Conservation (phyloP, 768 basidiomycete species). For the Phaeotremella fagi region DNA sequence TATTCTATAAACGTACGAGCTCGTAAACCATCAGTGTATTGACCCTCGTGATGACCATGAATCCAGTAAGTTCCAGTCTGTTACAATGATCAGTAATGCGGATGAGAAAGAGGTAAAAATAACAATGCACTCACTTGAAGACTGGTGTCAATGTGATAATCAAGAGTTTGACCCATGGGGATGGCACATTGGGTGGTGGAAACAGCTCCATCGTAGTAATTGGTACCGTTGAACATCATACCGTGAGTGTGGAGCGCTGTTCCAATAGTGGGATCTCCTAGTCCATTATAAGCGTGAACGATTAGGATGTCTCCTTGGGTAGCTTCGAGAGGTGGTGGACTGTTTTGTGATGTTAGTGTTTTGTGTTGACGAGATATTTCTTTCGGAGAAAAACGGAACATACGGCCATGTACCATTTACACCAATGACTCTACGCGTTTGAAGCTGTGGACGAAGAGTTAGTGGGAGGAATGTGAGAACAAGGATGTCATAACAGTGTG, state of each 20-base stretch:
- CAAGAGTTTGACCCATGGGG: slow-evolving; percentile 64
- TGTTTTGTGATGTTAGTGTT: slow-evolving; percentile 41
- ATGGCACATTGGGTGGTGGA: slow-evolving; percentile 75
- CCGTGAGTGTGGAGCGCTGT: slow-evolving; percentile 87
- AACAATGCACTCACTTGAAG: slow-evolving; percentile 25
- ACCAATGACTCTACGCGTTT: slow-evolving; percentile 69
- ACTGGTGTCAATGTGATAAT: slow-evolving; percentile 63
- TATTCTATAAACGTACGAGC: slow-evolving; percentile 48
- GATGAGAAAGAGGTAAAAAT: neutral
- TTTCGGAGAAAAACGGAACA: slow-evolving; percentile 48
- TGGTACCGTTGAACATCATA: slow-evolving; percentile 83
- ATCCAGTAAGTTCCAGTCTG: slow-evolving; percentile 49
- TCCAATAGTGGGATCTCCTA: slow-evolving; percentile 54
- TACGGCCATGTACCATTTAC: slow-evolving; percentile 93
- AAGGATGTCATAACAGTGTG: no score
- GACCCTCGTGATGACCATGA: slow-evolving; percentile 52
- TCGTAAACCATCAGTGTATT: slow-evolving; percentile 91
- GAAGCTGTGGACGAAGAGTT: slow-evolving; percentile 39
- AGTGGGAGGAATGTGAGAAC: neutral
- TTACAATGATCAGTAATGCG: neutral
- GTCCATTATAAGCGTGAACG: slow-evolving; percentile 68
- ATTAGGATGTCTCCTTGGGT: slow-evolving; percentile 66
- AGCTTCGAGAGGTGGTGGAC: slow-evolving; percentile 76
- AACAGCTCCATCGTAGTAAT: slow-evolving; percentile 85
- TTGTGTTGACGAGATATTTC: no score